Base-by-base conservation (phyloP, 2,329 filamentous ascomycete genomes). In the Verticillium albo-atrum region DNA sequence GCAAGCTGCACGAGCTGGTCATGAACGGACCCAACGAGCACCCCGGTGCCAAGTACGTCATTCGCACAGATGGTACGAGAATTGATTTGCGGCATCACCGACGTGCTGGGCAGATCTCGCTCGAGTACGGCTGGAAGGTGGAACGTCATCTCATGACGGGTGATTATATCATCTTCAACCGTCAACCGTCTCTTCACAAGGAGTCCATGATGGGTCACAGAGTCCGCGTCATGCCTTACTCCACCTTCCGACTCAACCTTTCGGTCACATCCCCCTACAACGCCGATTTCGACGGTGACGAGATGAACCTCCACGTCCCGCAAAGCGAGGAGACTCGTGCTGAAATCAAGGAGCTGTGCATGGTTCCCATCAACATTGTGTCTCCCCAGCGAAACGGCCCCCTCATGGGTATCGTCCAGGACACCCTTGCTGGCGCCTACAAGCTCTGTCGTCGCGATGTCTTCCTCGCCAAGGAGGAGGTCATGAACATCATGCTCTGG, bases 181-280 rank as follows among this genome's bases (percentile, higher is more conserved):
- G 95, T 82, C 95, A 99, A 73, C 95, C 95, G 1, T 99, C 95
- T 35, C 82, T 99, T 70, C 95, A 99, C 83, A 99, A 99, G 77
- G 95, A 99, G 73, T 99, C 95, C 62, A 99, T 99, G 95, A 99
- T 99, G 96, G 95, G 92, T 75, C 95, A 99, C 77, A 88, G 92
- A 68, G 95, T 99, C 64, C 89, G 89, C 62, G 95, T 99, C 62
- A 98, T 99, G 93, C 95, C 95, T 3, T 99, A 97, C 75, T 99
- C 95, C 6, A 99, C 95, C 1, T 99, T 99, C 82, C 89, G 95
- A 64, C 84, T 99, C 54, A 99, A 99, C 71, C 77, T 99, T 67
- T 99, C 95, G 0, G 95, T 99, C 70, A 99, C 96, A 1, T 96
- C 93, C 28, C 95, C 95, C 0, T 99, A 99, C 82, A 99, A 99